Percentiles rank a stretch among this genome's conserved stretches.
Conservation (phyloP, 306 rosid genomes). For the Prinsepia uniflora region DNA sequence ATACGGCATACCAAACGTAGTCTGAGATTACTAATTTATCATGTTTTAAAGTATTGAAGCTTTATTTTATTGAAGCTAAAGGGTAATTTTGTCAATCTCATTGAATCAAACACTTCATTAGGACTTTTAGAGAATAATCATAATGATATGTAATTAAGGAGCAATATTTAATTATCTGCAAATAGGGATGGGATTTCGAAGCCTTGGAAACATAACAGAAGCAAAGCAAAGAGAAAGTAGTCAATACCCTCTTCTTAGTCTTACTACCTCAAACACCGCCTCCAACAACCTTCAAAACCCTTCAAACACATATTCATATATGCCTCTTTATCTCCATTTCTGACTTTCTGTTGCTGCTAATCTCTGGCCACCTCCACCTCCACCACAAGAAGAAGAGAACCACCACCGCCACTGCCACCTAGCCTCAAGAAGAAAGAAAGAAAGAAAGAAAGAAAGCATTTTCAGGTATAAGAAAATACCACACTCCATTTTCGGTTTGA, state of each 20-base stretch:
- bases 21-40: too few species aligned
- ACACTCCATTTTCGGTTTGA: constrained; percentile 17
- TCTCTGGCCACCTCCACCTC: neutral
- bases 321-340: neutral
- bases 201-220: constrained; percentile 17
- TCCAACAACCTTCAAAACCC: neutral
- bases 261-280: neutral
- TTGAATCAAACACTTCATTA: constrained; percentile 32
- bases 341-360: neutral
- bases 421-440: neutral
- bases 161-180: neutral
- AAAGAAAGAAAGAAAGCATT: neutral
- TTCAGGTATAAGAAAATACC: constrained; percentile 12
- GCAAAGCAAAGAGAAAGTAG: constrained; percentile 3
- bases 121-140: neutral
- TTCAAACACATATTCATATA: constrained; percentile 7
- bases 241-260: neutral
- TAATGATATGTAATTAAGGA: too few species aligned
- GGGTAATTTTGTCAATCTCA: constrained; percentile 37
- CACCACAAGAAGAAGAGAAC: neutral
- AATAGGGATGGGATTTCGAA: neutral
- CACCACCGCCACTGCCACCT: neutral
- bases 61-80: neutral
- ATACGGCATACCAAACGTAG: too few species aligned
- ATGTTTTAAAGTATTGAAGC: too few species aligned